These are phyloP conservation scores for Fusarium nodosum DNA, from an alignment of 2,329 filamentous ascomycete species.

Conservation along the genomic window DNA sequence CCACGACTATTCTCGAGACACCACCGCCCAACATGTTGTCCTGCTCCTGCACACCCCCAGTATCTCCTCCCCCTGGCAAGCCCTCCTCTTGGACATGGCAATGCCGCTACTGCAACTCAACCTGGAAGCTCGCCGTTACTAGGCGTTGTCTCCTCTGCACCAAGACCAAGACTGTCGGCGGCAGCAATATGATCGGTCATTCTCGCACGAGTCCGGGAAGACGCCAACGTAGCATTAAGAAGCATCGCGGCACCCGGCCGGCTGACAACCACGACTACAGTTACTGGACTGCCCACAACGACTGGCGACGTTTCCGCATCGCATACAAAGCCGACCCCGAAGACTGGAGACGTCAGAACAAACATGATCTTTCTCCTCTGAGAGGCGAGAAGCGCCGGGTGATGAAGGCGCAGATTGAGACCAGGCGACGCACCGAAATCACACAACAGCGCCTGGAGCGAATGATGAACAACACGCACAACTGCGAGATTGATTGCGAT, in stretches of 20 bases:
- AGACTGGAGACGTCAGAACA: constrained; percentile 17
- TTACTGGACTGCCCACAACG: constrained; percentile 50
- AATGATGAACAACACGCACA: constrained; percentile 20
- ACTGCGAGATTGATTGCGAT: constrained; percentile 46
- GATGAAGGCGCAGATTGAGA: background rate
- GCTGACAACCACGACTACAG: constrained; percentile 49
- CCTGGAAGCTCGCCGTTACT: constrained; percentile 44
- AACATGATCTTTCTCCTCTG: background rate
- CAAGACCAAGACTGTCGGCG: background rate
- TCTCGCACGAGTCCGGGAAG: background rate
- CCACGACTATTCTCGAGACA: background rate
- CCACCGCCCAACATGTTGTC: background rate
- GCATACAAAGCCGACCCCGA: constrained; percentile 7
- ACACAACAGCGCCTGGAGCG: constrained; percentile 8
- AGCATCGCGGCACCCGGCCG: background rate
- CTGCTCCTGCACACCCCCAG: constrained; percentile 7
- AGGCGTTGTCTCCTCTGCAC: constrained; percentile 30
- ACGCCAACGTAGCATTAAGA: background rate
- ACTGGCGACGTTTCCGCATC: constrained; percentile 49
- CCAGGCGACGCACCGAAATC: background rate
- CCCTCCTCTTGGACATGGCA: constrained; percentile 52
- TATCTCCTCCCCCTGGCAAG: constrained; percentile 1
- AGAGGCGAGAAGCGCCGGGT: background rate
- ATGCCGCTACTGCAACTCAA: constrained; percentile 51
- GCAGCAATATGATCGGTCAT: background rate